Conservation (phyloP, 2,329 filamentous ascomycete species). For the Fusarium sp. region DNA sequence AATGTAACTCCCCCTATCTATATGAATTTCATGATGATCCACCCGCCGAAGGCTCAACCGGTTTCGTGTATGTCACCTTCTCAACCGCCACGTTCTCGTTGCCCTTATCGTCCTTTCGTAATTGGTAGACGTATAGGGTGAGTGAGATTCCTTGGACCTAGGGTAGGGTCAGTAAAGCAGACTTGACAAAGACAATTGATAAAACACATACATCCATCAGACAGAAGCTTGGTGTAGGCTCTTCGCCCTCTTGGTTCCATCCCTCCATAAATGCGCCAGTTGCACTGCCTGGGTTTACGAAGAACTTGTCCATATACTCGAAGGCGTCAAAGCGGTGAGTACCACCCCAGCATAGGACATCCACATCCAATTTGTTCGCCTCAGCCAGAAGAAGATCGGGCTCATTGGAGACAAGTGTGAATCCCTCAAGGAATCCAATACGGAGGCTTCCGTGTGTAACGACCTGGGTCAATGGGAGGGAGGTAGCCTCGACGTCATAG, state of each 20-base stretch:
- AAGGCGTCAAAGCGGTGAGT: constrained; percentile 78
- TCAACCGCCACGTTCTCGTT: constrained; percentile 85
- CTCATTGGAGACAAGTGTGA: constrained; percentile 75
- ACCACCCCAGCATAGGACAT: constrained; percentile 77
- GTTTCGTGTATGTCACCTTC: constrained; percentile 88
- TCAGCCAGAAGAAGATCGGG: constrained; percentile 76
- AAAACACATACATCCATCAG: constrained; percentile 89
- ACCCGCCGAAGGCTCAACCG: constrained; percentile 68
- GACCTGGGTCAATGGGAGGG: constrained; percentile 74
- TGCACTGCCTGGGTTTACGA: constrained; percentile 76
- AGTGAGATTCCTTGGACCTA: constrained; percentile 96
- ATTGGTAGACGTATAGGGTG: constrained; percentile 93
- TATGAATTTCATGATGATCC: constrained; percentile 58
- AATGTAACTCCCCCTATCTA: constrained; percentile 29
- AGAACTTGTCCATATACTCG: constrained; percentile 81
- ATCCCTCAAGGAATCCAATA: constrained; percentile 76
- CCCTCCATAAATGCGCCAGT: constrained; percentile 73
- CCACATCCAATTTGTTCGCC: constrained; percentile 76
- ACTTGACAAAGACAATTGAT: neutral
- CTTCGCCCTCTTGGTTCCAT: constrained; percentile 72
- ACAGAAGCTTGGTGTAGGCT: constrained; percentile 91
- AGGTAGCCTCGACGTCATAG: constrained; percentile 75
- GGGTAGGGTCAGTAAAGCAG: constrained; percentile 42
- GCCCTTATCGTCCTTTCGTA: constrained; percentile 81
- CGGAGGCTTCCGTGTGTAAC: constrained; percentile 75